Base-by-base conservation (phyloP, 495 filamentous ascomycete species). In the Aspergillus asperescens region DNA sequence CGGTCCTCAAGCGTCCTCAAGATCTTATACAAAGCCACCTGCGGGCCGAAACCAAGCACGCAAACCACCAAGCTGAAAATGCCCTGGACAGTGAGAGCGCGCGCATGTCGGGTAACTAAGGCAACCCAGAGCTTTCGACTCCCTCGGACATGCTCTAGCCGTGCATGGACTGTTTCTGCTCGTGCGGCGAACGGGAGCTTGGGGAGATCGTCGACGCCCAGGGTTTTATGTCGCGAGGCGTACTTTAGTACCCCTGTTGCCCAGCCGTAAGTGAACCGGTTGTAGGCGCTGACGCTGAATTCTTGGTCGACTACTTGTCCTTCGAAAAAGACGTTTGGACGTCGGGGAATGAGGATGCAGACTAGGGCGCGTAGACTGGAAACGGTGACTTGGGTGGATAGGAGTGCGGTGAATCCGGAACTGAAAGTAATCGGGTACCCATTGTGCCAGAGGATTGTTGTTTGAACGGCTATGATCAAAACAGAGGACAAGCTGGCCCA, bases 261-360 rank as follows among this genome's bases (percentile, higher is more conserved):
- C 87, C 87, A 92, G 29, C 62, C 59, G 58, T 82, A 90, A 7
- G 75, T 87, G 60, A 80, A 84, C 24, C 83, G 80, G 35, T 68
- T 75, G 37, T 83, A 66, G 0, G 81, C 76, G 4, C 83, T 84
- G 8, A 69, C 76, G 0, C 83, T 85, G 39, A 70, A 73, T 64
- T 86, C 76, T 27, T 74, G 66, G 61, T 91, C 88, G 8, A 93
- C 84, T 8, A 71, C 56, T 35, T 77, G 64, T 24, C 79, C 85
- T 27, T 75, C 58, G 18, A 76, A 58, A 44, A 72, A 75, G 35
- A 93, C 80, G 42, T 83, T 74, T 7, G 88, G 87, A 15, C 87
- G 75, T 31, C 88, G 78, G 7, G 86, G 87, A 10, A 90, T 61
- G 15, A 71, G 55, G 5, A 69, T 40, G 46, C 55, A 71, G 39